Evolutionary conservation across 2,329 filamentous ascomycete species (phyloP), one percentile per base, ranked within the genome.

Genomic region (Geoglossum cookeanum): DNA sequence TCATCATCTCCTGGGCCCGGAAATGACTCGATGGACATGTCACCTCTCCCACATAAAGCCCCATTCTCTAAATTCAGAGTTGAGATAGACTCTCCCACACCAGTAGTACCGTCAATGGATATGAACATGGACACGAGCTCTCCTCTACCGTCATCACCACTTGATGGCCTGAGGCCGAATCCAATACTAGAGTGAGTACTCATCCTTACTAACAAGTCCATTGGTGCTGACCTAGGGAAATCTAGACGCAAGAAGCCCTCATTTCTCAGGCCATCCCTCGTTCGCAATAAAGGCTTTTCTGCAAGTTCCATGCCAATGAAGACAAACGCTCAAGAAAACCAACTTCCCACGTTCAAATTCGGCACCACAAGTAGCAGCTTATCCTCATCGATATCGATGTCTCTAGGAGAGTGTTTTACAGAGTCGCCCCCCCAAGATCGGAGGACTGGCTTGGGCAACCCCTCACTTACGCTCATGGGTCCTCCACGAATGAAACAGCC

Each of bases 11-110:
- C 90, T 5, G 80, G 79, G 57, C 78, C 78, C 39, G 70, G 76
- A 57, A 78, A 79, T 60, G 89, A 95, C 68, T 76, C 81, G 58
- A 95, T 97, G 88, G 90, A 97, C 66, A 83, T 96, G 69, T 96
- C 91, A 49, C 91, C 92, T 44, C 72, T 97, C 45, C 90, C 89
- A 59, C 88, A 95, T 74, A 96, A 95, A 74, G 74, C 78, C 33
- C 78, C 85, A 11, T 89, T 81, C 65, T 76, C 70, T 69, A 72
- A 76, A 61, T 69, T 75, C 33, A 77, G 84, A 62, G 74, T 86
- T 61, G 81, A 84, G 62, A 70, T 87, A 57, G 78, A 80, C 33
- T 90, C 87, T 33, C 87, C 88, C 1, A 85, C 84, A 1, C 84
- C 84, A 7, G 76, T 78, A 48, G 64, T 68, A 33, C 76, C 72